Evolutionary conservation across 352 stramenopile genomes (phyloP).

Genomic region (Phytopythium chamaehyphon): DNA sequence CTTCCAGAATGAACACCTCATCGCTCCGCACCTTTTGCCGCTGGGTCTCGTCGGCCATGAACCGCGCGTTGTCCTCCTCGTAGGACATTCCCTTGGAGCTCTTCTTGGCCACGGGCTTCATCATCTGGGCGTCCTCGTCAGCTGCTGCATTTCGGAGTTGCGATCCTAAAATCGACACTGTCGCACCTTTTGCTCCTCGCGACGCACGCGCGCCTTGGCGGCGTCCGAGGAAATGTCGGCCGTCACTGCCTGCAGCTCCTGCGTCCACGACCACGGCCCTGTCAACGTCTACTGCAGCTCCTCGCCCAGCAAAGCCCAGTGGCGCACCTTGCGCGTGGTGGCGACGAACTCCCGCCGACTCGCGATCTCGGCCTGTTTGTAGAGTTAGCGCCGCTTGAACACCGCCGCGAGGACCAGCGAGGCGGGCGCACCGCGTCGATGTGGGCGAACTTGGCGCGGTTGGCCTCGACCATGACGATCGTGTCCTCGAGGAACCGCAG

Average conservation of each 20-base stretch:
- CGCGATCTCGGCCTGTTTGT: conserved; percentile 43
- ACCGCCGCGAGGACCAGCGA: neutral
- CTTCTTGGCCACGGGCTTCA: conserved; percentile 30
- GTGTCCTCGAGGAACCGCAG: conserved; percentile 81
- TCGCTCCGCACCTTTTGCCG: conserved; percentile 37
- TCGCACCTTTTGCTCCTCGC: conserved; percentile 60
- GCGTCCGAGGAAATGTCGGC: conserved; percentile 54
- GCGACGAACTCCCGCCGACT: conserved; percentile 70
- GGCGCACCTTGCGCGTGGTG: conserved; percentile 32
- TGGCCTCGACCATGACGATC: conserved; percentile 77
- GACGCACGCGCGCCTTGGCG: conserved; percentile 50
- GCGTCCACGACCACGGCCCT: conserved; percentile 1
- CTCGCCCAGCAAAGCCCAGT: neutral
- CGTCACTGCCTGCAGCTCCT: conserved; percentile 58
- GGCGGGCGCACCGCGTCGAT: conserved; percentile 51
- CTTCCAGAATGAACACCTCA: neutral
- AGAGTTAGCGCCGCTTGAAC: too few species aligned
- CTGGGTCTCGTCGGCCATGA: conserved; percentile 51
- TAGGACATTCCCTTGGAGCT: neutral
- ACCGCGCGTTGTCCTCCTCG: conserved; percentile 45
- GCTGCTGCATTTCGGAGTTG: too few species aligned
- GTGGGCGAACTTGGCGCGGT: conserved; percentile 77
- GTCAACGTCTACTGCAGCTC: neutral
- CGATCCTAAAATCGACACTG: neutral
- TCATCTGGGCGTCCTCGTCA: conserved; percentile 19